Evolutionary conservation across 352 stramenopile species (phyloP).

Genomic region (Phytophthora litchii): DNA sequence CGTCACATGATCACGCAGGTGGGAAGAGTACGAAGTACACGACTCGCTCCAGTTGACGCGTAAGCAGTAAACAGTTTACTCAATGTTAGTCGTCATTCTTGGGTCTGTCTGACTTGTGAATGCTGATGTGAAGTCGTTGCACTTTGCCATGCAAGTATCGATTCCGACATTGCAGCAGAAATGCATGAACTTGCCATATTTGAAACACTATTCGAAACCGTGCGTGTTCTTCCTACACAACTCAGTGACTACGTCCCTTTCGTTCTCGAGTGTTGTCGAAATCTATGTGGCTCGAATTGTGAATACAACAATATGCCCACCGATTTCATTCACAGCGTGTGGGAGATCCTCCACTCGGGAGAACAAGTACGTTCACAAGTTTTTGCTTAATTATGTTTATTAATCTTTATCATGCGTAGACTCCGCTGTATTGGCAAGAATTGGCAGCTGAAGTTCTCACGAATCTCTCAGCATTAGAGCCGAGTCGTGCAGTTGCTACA

Average conservation of each 20-base stretch:
- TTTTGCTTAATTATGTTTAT: too few relatives aligned
- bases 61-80: slow-evolving; percentile 36
- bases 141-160: slow-evolving; percentile 65
- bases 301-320: slow-evolving; percentile 15
- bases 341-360: slow-evolving; percentile 32
- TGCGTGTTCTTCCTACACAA: slow-evolving; percentile 25
- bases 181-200: slow-evolving; percentile 44
- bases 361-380: slow-evolving; percentile 9
- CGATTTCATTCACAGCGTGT: slow-evolving; percentile 32
- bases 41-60: slow-evolving; percentile 62
- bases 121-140: slow-evolving; percentile 45
- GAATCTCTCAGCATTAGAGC: slow-evolving; percentile 39
- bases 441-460: slow-evolving; percentile 47
- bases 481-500: slow-evolving; percentile 22
- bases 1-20: slow-evolving; percentile 29
- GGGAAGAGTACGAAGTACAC: slow-evolving; percentile 51
- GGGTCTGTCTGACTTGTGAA: not conserved
- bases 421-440: slow-evolving; percentile 23
- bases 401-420: not conserved
- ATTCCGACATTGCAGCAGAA: slow-evolving; percentile 48
- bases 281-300: slow-evolving; percentile 45
- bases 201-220: slow-evolving; percentile 38
- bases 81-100: not conserved
- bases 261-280: slow-evolving; percentile 55
- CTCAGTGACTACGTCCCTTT: slow-evolving; percentile 28